Evolutionary conservation across 768 basidiomycete genomes (phyloP).

Genomic region (Phanerochaete sordida): DNA sequence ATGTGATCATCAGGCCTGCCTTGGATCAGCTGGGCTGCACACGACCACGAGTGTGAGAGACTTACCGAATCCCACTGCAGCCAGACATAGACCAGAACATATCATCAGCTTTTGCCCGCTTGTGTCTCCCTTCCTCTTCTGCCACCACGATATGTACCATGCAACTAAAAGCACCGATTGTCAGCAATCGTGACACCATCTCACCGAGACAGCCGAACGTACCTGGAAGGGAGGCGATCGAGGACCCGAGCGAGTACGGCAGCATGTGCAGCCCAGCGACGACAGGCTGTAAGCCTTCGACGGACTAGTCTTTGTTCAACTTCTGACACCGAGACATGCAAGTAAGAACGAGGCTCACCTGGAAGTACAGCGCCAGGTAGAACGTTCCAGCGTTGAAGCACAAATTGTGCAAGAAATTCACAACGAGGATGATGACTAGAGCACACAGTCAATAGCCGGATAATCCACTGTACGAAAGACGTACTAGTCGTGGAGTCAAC

Average conservation of each 20-base stretch:
- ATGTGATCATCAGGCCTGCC: constrained; percentile 62
- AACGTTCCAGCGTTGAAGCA: constrained; percentile 84
- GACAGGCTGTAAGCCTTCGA: constrained; percentile 65
- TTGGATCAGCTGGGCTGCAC: background rate
- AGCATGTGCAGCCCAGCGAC: constrained; percentile 72
- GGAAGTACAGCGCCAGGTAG: constrained; percentile 80
- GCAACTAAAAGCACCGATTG: constrained; percentile 39
- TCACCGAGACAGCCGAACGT: constrained; percentile 4
- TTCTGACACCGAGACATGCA: background rate
- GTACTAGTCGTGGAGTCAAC: constrained; percentile 56
- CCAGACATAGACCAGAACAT: constrained; percentile 56
- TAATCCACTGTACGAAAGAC: constrained; percentile 15
- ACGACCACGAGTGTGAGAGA: background rate
- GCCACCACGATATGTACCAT: constrained; percentile 75
- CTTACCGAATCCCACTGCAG: constrained; percentile 73
- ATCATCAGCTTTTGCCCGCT: constrained; percentile 66
- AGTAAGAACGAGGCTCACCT: constrained; percentile 43
- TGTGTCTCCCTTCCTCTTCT: constrained; percentile 51
- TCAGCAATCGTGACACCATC: background rate
- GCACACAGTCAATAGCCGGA: background rate
- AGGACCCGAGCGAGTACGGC: constrained; percentile 83
- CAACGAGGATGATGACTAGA: constrained; percentile 61
- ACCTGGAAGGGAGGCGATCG: constrained; percentile 74
- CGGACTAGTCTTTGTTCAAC: constrained; percentile 43
- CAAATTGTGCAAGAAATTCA: constrained; percentile 79